Conservation (phyloP, 1,284 basidiomycete species). For the Spongiforma sp. region DNA sequence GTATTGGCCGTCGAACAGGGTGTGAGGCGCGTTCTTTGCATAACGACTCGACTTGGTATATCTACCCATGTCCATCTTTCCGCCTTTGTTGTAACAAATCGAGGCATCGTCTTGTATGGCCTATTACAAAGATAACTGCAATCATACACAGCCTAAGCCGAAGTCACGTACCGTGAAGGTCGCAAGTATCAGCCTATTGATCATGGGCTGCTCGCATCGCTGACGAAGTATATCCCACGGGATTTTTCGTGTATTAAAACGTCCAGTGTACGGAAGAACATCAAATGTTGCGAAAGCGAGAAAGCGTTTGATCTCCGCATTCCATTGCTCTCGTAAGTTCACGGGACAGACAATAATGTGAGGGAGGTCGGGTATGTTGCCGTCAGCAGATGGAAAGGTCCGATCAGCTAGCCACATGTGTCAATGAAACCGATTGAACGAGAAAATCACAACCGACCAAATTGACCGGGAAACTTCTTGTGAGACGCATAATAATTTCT, state of each 20-base stretch:
- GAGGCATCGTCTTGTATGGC: not conserved
- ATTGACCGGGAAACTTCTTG: not conserved
- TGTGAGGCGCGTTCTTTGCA: not conserved
- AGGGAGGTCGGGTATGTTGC: not conserved
- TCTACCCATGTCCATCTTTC: not conserved
- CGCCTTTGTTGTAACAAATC: not conserved
- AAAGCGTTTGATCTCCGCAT: not conserved
- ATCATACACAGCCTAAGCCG: not conserved
- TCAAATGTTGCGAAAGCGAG: not conserved
- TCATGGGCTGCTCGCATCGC: not conserved
- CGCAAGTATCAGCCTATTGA: not conserved
- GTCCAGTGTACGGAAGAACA: not conserved
- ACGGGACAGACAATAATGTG: not conserved
- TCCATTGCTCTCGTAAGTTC: not conserved
- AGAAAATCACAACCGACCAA: not conserved
- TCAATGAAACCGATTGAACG: not conserved
- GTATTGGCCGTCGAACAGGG: not conserved
- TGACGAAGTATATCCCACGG: not conserved
- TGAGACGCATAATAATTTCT: not conserved
- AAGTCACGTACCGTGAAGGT: not conserved
- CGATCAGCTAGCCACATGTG: not conserved
- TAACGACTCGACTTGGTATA: not conserved
- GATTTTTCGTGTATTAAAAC: not conserved
- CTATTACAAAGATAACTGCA: not conserved
- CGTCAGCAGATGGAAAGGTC: not conserved